A percentile compares a stretch with the other conserved stretches of the same genome.
Evolutionary conservation across 1,284 basidiomycete species (phyloP).

Genomic region (Heterobasidion irregulare): DNA sequence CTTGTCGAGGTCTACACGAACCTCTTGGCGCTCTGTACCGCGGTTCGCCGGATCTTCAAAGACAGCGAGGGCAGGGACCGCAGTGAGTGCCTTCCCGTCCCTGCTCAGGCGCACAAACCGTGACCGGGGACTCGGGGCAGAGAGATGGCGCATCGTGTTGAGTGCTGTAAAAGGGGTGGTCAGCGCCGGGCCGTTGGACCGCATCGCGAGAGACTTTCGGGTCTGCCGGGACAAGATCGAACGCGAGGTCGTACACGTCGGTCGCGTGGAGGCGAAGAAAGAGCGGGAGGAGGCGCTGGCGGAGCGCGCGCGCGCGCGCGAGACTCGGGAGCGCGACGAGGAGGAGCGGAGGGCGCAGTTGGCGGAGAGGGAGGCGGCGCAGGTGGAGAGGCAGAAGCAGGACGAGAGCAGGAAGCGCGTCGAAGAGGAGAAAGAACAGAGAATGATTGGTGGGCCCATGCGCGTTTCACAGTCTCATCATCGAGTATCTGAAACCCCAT

Average conservation of each 20-base stretch:
- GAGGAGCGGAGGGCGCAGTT: background rate
- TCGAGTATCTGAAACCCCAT: background rate
- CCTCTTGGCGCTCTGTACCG: background rate
- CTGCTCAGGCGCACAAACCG: no score
- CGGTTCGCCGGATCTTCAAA: background rate
- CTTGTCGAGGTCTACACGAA: background rate
- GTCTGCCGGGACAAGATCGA: background rate
- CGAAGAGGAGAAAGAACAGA: background rate
- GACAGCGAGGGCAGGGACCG: background rate
- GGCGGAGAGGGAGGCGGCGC: background rate
- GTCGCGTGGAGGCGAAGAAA: background rate
- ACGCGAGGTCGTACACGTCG: background rate
- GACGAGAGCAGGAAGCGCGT: background rate
- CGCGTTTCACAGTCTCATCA: background rate
- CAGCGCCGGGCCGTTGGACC: background rate
- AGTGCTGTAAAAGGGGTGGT: no score
- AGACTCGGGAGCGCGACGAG: background rate
- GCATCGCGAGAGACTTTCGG: background rate
- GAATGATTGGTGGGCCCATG: background rate
- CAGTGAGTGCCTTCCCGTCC: background rate
- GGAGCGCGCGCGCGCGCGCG: background rate
- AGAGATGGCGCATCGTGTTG: no score
- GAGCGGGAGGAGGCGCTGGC: background rate
- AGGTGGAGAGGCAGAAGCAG: background rate
- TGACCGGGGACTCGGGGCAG: no score